phyloP scores from a whole-genome alignment of 192 early-diverging fungal genomes.

The Umbelopsis isabellina region DNA sequence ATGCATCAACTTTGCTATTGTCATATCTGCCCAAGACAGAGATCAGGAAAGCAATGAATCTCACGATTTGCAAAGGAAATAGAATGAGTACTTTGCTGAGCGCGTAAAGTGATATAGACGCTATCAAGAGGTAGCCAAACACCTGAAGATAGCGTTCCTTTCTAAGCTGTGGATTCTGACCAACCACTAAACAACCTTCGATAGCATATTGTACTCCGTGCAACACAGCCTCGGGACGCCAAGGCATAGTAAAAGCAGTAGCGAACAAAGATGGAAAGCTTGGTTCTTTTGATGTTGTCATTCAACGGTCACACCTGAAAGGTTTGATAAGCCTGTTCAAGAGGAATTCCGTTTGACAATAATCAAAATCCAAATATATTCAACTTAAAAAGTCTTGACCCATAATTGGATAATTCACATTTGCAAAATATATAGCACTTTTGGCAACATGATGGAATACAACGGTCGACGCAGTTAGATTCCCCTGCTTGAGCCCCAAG shows the following conservation, averaged over 20 bases:
- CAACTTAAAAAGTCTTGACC: too few species aligned
- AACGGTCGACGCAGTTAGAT: background rate
- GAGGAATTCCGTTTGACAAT: too few species aligned
- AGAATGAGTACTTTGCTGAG: slow-evolving; percentile 51
- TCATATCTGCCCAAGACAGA: slow-evolving; percentile 33
- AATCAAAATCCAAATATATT: too few species aligned
- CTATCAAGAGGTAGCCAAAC: slow-evolving; percentile 41
- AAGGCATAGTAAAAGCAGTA: slow-evolving; percentile 4
- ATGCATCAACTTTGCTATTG: slow-evolving; percentile 34
- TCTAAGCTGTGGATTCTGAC: slow-evolving; percentile 51
- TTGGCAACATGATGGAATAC: background rate
- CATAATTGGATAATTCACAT: too few species aligned
- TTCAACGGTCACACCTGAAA: too few species aligned
- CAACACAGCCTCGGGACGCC: slow-evolving; percentile 30
- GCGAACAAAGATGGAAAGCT: too few species aligned
- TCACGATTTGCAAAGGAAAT: slow-evolving; percentile 45
- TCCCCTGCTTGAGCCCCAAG: background rate
- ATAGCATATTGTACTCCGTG: slow-evolving; percentile 46
- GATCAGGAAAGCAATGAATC: slow-evolving; percentile 36
- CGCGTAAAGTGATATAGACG: slow-evolving; percentile 44
- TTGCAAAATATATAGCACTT: background rate
- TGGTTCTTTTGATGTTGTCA: too few species aligned
- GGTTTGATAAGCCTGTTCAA: too few species aligned
- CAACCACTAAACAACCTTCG: slow-evolving; percentile 45
- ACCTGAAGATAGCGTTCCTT: slow-evolving; percentile 46